These are phyloP conservation scores for Platanus orientalis DNA, from an alignment of 164 flowering plant genomes.

Conservation along the genomic window DNA sequence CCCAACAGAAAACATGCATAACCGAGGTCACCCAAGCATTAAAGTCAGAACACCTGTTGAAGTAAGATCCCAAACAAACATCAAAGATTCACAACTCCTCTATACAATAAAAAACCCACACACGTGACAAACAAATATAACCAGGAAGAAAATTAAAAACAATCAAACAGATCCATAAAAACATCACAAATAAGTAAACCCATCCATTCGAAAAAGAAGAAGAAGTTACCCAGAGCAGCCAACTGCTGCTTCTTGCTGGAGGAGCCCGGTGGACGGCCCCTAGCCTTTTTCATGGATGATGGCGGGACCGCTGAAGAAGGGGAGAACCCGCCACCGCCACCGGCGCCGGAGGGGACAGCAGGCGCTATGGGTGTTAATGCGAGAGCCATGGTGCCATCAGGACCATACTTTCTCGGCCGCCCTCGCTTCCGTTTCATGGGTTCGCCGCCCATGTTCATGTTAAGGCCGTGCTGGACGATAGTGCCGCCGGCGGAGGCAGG, in stretches of 20 bases:
- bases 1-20: neutral
- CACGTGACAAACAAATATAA: slow-evolving; percentile 12
- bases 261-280: slow-evolving; percentile 85
- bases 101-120: neutral
- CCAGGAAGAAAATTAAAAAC: neutral
- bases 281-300: slow-evolving; percentile 42
- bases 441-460: slow-evolving; percentile 41
- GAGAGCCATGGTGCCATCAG: slow-evolving; percentile 33
- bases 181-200: neutral
- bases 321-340: slow-evolving; percentile 16
- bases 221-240: slow-evolving; percentile 51
- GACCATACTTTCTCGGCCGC: slow-evolving; percentile 52
- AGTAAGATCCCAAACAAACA: slow-evolving; percentile 3
- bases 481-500: neutral
- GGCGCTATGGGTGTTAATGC: slow-evolving; percentile 28
- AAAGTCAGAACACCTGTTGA: slow-evolving; percentile 13
- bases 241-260: slow-evolving; percentile 61
- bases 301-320: slow-evolving; percentile 19
- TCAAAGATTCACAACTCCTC: neutral
- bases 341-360: slow-evolving; percentile 17
- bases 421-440: slow-evolving; percentile 70
- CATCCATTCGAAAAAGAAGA: neutral
- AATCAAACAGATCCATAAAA: neutral
- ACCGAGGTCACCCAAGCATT: slow-evolving; percentile 7
- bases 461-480: slow-evolving; percentile 20